Evolutionary conservation across 2,329 filamentous ascomycete genomes (phyloP).

Genomic region (Fusarium solani-melongenae): DNA sequence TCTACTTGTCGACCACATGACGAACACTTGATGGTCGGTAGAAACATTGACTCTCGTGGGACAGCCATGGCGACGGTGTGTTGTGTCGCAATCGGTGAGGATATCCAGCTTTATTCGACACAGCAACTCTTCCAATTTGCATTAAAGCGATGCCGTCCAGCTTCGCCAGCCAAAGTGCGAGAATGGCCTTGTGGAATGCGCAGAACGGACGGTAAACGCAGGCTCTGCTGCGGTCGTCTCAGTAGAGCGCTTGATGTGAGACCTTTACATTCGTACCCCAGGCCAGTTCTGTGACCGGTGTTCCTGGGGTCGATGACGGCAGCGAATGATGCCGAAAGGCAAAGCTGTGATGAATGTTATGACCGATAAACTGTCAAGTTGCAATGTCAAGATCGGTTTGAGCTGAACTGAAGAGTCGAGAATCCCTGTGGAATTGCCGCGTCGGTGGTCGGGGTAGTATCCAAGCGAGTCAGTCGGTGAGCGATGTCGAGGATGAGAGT

Average conservation of each 20-base stretch:
- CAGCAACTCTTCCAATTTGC: conserved; percentile 12
- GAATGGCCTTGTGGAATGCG: conserved; percentile 4
- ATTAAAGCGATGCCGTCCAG: conserved; percentile 8
- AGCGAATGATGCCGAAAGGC: conserved; percentile 22
- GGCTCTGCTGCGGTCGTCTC: conserved; percentile 22
- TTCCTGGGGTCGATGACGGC: conserved; percentile 40
- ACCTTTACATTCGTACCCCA: conserved; percentile 42
- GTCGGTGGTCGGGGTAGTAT: conserved; percentile 3
- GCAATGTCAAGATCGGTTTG: neutral
- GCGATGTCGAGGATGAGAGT: conserved; percentile 1
- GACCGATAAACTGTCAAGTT: neutral
- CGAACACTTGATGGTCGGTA: conserved; percentile 90
- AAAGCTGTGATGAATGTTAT: conserved; percentile 1
- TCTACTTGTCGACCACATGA: conserved; percentile 81
- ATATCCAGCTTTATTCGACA: conserved; percentile 3
- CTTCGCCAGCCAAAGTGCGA: conserved; percentile 5
- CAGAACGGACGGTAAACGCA: conserved; percentile 1
- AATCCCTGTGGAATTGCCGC: conserved; percentile 9
- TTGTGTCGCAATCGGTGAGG: neutral
- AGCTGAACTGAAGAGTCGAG: neutral
- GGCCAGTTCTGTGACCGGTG: conserved; percentile 42
- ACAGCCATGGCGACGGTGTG: conserved; percentile 55
- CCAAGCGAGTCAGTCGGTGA: conserved; percentile 5
- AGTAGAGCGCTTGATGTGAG: conserved; percentile 24
- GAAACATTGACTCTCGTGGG: conserved; percentile 73